Conservation (phyloP, 495 filamentous ascomycete species). For the Pseudotulostoma volvatum region DNA sequence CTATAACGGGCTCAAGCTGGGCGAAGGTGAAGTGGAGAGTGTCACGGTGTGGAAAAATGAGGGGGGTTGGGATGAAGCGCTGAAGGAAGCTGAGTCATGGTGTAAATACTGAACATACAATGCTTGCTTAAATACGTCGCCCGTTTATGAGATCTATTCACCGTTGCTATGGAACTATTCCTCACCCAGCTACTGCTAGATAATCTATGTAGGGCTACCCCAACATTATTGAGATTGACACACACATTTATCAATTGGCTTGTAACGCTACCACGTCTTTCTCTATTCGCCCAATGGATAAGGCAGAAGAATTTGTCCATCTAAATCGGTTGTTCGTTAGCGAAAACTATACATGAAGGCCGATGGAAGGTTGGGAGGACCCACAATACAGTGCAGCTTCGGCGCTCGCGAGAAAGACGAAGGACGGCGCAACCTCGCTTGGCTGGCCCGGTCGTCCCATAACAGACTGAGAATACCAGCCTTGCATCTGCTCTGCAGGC, state of each 20-base stretch:
- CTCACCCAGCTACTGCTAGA: too few species aligned
- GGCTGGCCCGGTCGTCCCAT: conserved; percentile 41
- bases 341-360: background rate
- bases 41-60: conserved; percentile 30
- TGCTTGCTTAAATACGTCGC: too few species aligned
- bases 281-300: conserved; percentile 28
- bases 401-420: conserved; percentile 41
- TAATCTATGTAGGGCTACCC: too few species aligned
- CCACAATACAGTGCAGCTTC: conserved; percentile 37
- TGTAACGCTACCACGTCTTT: too few species aligned
- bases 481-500: conserved; percentile 34
- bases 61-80: conserved; percentile 26
- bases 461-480: conserved; percentile 20
- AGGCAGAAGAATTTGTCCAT: conserved; percentile 37
- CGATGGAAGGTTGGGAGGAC: conserved; percentile 5
- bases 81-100: conserved; percentile 25
- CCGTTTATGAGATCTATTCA: too few species aligned
- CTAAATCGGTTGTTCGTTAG: conserved; percentile 6
- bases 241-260: too few species aligned
- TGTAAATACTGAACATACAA: conserved; percentile 14
- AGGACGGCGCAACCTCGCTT: conserved; percentile 45
- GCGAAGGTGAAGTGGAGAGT: conserved; percentile 28
- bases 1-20: conserved; percentile 29
- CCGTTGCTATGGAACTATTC: too few species aligned
- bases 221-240: too few species aligned